phyloP scores from a whole-genome alignment of 2,329 filamentous ascomycete genomes.

The Sporothrix brunneoviolacea region DNA sequence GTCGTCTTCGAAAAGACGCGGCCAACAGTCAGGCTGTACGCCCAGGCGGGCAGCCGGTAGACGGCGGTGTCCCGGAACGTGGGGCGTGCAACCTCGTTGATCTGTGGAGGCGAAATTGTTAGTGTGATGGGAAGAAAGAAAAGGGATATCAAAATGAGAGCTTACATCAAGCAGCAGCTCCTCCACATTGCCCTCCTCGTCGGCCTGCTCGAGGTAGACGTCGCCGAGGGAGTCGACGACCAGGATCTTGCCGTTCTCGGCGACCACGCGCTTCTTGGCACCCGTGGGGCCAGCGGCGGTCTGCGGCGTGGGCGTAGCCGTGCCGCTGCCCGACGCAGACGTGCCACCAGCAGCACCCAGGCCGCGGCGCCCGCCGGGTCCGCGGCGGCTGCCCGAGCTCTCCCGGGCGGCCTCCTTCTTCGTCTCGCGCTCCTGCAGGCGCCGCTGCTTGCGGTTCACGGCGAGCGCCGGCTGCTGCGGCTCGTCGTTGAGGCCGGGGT shows the following conservation, averaged over 20 bases:
- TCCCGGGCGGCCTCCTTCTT: slow-evolving; percentile 62
- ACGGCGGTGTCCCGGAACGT: slow-evolving; percentile 77
- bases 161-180: slow-evolving; percentile 85
- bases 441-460: slow-evolving; percentile 79
- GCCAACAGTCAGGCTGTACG: slow-evolving; percentile 53
- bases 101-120: slow-evolving; percentile 38
- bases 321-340: slow-evolving; percentile 29
- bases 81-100: slow-evolving; percentile 70
- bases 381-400: slow-evolving; percentile 28
- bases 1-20: slow-evolving; percentile 37
- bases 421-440: slow-evolving; percentile 79
- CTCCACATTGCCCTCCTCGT: slow-evolving; percentile 74
- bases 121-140: background rate
- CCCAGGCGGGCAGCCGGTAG: slow-evolving; percentile 68
- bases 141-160: background rate
- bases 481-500: slow-evolving; percentile 29
- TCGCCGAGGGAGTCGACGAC: slow-evolving; percentile 89
- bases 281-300: slow-evolving; percentile 55
- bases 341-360: slow-evolving; percentile 27
- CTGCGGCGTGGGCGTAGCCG: slow-evolving; percentile 20
- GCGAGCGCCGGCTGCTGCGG: slow-evolving; percentile 42
- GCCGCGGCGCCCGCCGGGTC: slow-evolving; percentile 25
- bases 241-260: slow-evolving; percentile 90
- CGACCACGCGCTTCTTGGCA: slow-evolving; percentile 77
- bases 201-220: slow-evolving; percentile 89